These are phyloP conservation scores for Rhizopogon salebrosus DNA, from an alignment of 768 basidiomycete species.

Conservation along the genomic window DNA sequence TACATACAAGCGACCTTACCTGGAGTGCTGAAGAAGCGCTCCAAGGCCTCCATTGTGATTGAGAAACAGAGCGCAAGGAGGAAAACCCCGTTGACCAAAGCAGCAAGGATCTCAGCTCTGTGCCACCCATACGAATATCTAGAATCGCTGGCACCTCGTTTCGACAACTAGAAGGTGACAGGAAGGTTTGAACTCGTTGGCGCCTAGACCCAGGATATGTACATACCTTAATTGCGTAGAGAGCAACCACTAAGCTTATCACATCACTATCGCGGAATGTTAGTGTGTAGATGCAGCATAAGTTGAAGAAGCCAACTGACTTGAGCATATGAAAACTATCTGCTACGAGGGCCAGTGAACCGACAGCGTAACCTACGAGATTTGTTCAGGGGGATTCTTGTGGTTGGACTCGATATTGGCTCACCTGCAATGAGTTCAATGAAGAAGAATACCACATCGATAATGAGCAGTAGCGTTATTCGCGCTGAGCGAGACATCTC, in stretches of 20 bases:
- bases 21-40: slow-evolving; percentile 81
- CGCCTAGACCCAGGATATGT: not conserved
- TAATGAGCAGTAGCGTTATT: slow-evolving; percentile 71
- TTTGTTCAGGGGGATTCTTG: not conserved
- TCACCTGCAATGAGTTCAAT: slow-evolving; percentile 78
- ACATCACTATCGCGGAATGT: slow-evolving; percentile 67
- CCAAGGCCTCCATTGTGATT: slow-evolving; percentile 87
- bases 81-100: slow-evolving; percentile 94
- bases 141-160: slow-evolving; percentile 51
- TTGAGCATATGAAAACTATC: slow-evolving; percentile 99
- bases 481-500: slow-evolving; percentile 61
- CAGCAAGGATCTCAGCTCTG: slow-evolving; percentile 92
- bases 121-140: slow-evolving; percentile 99
- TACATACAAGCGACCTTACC: slow-evolving; percentile 36
- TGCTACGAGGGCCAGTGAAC: slow-evolving; percentile 90
- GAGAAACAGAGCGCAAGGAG: slow-evolving; percentile 95
- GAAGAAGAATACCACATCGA: slow-evolving; percentile 85
- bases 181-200: not conserved
- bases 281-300: slow-evolving; percentile 6
- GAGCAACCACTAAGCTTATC: slow-evolving; percentile 89
- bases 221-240: slow-evolving; percentile 84
- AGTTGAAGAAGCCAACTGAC: slow-evolving; percentile 38
- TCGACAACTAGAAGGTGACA: slow-evolving; percentile 49
- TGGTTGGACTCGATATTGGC: slow-evolving; percentile 13
- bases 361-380: slow-evolving; percentile 82